These are phyloP conservation scores for Boletus tylopilopsis DNA, from an alignment of 768 basidiomycete species.

Conservation along the genomic window DNA sequence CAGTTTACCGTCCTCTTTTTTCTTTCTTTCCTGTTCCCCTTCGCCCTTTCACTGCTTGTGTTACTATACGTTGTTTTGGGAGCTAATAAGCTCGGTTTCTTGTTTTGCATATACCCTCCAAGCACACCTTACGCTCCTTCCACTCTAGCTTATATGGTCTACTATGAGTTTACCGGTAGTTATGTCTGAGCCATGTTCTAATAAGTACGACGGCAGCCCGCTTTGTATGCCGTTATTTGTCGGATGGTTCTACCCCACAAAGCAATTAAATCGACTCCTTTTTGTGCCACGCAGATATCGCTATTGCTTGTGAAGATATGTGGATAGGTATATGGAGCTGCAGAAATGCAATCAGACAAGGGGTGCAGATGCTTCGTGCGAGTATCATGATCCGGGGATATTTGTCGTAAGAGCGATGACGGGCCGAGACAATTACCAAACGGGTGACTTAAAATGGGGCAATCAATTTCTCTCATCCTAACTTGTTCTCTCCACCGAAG, in stretches of 20 bases:
- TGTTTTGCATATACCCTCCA: conserved; percentile 31
- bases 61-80: conserved; percentile 28
- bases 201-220: conserved; percentile 17
- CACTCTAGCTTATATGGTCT: conserved; percentile 33
- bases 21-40: conserved; percentile 6
- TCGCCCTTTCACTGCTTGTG: conserved; percentile 25
- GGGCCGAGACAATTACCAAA: conserved; percentile 5
- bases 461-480: conserved; percentile 13
- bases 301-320: too few species aligned
- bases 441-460: conserved; percentile 19
- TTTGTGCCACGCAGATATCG: not conserved
- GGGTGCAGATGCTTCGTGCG: too few species aligned
- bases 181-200: conserved; percentile 26
- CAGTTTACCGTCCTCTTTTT: conserved; percentile 1
- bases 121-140: conserved; percentile 15
- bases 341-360: too few species aligned
- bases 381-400: too few species aligned
- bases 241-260: too few species aligned
- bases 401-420: not conserved
- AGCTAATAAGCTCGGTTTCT: conserved; percentile 22
- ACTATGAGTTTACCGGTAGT: conserved; percentile 29
- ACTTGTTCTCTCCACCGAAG: conserved; percentile 12
- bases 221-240: not conserved
- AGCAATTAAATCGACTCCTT: not conserved
- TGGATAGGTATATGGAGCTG: too few species aligned